Evolutionary conservation across 139 green algal genomes (phyloP), one percentile per base, ranked within the genome.

Genomic region (Mesotaenium endlicherianum): DNA sequence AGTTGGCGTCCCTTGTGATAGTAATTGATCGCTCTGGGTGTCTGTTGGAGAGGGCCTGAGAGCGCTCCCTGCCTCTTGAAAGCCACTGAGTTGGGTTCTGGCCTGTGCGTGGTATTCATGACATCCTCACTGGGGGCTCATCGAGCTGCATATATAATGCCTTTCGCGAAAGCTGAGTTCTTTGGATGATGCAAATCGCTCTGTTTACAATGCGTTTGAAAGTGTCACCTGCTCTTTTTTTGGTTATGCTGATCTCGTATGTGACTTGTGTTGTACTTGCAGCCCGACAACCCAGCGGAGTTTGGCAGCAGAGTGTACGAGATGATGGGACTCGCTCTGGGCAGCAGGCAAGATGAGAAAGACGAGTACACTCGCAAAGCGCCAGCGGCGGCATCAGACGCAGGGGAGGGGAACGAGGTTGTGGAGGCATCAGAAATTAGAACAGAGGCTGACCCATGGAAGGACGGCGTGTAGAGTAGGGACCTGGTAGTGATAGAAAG

Each of bases 281-380:
- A 87, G 81, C 75, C 75, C 6, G 81, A 87, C 40, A 87, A 85
- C 75, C 81, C 81, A 30, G 40, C 53, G n/a, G 81, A 87, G 36
- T 87, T 87, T 60, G 81, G 53, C 20, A 57, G 38, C 42, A 39
- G 72, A 17, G 72, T 87, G 39, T 87, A 87, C n/a, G 71, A 87
- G 47, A 84, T 87, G 81, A 87, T 87, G 81, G 81, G 41, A 0
- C 43, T 79, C 1, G 74, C 81, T 2, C 34, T 84, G 8, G 64
- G 16, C 57, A 83, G 40, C 8, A 8, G 8, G 67, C 20, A 79
- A 45, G 40, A 30, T 43, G 40, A 16, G 17, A 70, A n/a, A 30
- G 49, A 55, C 11, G 14, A 26, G 1, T 0, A 3, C 5, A 3
- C n/a, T 60, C n/a, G 2, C 42, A 41, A n/a, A 71, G 14, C 44